Base-by-base conservation (phyloP, 1,139 yeast genomes). In the Yamadazyma sp. region DNA sequence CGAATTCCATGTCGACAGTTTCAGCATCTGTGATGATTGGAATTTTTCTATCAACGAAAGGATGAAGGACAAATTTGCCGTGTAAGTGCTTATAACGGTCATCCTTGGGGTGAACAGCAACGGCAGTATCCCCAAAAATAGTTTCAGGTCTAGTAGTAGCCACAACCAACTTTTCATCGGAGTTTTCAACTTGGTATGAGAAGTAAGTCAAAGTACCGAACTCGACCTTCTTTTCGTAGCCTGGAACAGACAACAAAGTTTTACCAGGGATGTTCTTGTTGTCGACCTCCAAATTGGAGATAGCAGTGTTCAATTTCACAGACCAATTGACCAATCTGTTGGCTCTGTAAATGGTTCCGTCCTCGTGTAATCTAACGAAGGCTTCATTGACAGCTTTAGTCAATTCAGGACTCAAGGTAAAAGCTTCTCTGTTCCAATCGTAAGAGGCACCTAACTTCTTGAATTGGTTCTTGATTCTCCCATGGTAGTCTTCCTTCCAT, bases 141-240 rank as follows among this genome's bases (percentile, higher is more conserved):
- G 98, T 92, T 70, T 92, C 98, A 36, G 98, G 98, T 81, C 98
- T 92, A 34, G 98, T 92, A 38, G 98, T 92, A 34, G 98, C 98
- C 50, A 92, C 96, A 44, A 92, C 75, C 44, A 92, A 61, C 64
- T 79, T 85, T 67, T 92, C 98, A 51, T 86, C 94, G n/a, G 92
- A 81, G 40, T 73, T 86, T 48, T 85, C 94, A 45, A 92, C 91
- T 46, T 80, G 87, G 64, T 92, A 92, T 17, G 96, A 94, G 63
- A 88, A 89, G 25, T 95, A 87, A 16, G 98, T 92, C 59, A 92
- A 75, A 17, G 87, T 95, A 76, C 98, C 98, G 64, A 92, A 92
- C 66, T 92, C 98, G 49, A 92, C 82, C 61, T 87, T 87, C 54
- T 85, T 80, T 36, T 83, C 94, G 61, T 92, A 92, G 40, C 89